Percentiles rank a stretch among this genome's conserved stretches.
phyloP scores from a whole-genome alignment of 2,329 filamentous ascomycete species.

The Xylaria sp. region DNA sequence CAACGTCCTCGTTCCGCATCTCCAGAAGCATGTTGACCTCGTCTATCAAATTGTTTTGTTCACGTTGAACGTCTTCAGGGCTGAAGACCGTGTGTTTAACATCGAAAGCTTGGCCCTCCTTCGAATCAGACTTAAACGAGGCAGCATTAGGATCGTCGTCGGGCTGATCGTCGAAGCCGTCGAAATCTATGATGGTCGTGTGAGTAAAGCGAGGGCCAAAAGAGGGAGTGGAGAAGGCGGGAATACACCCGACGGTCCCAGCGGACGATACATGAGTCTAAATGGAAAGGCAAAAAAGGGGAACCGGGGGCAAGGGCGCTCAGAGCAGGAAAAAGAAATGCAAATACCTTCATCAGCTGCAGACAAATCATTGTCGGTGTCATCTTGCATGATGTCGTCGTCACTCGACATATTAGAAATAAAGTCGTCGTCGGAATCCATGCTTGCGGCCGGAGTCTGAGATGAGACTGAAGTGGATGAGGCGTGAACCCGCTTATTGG shows the following conservation, averaged over 20 bases:
- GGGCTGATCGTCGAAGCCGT: constrained; percentile 53
- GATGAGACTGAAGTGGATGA: constrained; percentile 44
- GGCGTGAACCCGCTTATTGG: constrained; percentile 51
- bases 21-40: constrained; percentile 91
- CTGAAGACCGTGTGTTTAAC: constrained; percentile 78
- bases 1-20: constrained; percentile 80
- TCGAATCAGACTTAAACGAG: constrained; percentile 58
- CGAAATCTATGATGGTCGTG: constrained; percentile 44
- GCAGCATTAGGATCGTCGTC: constrained; percentile 50
- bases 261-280: background rate
- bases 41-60: constrained; percentile 79
- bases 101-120: constrained; percentile 71
- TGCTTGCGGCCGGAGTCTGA: constrained; percentile 58
- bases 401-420: constrained; percentile 79
- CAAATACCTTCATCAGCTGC: constrained; percentile 47
- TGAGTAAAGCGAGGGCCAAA: background rate
- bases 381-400: constrained; percentile 67
- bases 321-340: constrained; percentile 4
- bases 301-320: background rate
- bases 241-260: background rate
- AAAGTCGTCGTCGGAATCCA: constrained; percentile 96
- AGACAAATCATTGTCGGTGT: constrained; percentile 67
- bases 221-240: background rate
- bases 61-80: constrained; percentile 73
- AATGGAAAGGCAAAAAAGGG: background rate